Evolutionary conservation across 2,329 filamentous ascomycete genomes (phyloP).

Genomic region (Alternaria alternata): DNA sequence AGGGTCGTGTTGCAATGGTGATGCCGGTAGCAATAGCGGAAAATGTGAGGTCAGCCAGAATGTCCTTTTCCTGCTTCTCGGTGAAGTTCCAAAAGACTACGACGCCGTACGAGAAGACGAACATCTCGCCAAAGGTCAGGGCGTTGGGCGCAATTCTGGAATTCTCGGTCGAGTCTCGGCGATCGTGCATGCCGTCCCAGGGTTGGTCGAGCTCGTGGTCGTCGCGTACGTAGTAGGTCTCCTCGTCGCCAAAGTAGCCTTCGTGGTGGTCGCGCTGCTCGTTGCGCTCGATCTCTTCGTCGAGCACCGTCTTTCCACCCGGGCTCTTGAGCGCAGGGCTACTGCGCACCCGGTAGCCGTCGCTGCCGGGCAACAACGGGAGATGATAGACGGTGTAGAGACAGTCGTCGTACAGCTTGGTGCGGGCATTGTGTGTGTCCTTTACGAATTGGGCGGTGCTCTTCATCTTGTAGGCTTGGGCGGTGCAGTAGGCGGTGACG

Average conservation of each 20-base stretch:
- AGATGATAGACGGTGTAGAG: slow-evolving; percentile 95
- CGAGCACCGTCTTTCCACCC: slow-evolving; percentile 89
- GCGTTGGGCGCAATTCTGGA: slow-evolving; percentile 71
- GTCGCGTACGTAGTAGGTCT: slow-evolving; percentile 58
- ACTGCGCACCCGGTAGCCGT: slow-evolving; percentile 87
- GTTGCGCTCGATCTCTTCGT: slow-evolving; percentile 94
- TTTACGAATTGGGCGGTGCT: slow-evolving; percentile 88
- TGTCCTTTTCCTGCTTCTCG: slow-evolving; percentile 93
- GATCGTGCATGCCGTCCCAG: slow-evolving; percentile 28
- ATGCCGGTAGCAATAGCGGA: slow-evolving; percentile 71
- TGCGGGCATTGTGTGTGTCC: slow-evolving; percentile 86
- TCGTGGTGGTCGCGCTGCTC: slow-evolving; percentile 89
- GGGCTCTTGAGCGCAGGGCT: slow-evolving; percentile 92
- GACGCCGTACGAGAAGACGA: slow-evolving; percentile 95
- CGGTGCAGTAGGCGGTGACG: slow-evolving; percentile 95
- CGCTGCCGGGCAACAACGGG: slow-evolving; percentile 82
- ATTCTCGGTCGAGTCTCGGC: slow-evolving; percentile 37
- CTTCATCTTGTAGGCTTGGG: slow-evolving; percentile 89
- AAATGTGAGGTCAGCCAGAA: slow-evolving; percentile 93
- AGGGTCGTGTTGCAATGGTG: slow-evolving; percentile 77
- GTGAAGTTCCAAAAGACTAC: slow-evolving; percentile 99
- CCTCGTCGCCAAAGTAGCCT: slow-evolving; percentile 84
- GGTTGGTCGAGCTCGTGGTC: slow-evolving; percentile 41
- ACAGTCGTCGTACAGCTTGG: slow-evolving; percentile 97
- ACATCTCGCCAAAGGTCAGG: slow-evolving; percentile 90